phyloP scores from a whole-genome alignment of 2,329 filamentous ascomycete species.

The Diaporthe destruens region DNA sequence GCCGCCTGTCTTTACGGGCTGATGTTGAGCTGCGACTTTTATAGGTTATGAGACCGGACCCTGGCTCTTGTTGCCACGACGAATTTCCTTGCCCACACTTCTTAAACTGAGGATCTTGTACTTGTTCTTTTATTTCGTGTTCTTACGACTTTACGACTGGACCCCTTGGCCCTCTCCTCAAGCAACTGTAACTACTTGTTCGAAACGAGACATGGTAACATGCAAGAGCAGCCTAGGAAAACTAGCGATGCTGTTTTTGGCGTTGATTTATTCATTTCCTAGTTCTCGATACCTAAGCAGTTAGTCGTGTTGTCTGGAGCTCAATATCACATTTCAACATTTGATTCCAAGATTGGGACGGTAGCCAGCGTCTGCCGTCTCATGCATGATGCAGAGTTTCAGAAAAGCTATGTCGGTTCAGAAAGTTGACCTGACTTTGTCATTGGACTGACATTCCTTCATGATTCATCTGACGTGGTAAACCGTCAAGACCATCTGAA shows the following conservation, averaged over 20 bases:
- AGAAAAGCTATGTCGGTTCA: not conserved
- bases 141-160: not conserved
- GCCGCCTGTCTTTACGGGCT: constrained; percentile 44
- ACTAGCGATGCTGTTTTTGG: not conserved
- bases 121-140: not conserved
- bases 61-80: not conserved
- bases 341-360: not conserved
- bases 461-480: not conserved
- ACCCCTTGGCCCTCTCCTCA: not conserved
- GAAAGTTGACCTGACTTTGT: not conserved
- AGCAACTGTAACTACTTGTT: not conserved
- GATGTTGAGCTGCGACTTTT: not conserved
- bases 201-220: not conserved
- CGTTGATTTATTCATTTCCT: not conserved
- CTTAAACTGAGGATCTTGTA: not conserved
- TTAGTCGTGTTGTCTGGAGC: not conserved
- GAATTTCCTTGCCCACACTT: not conserved
- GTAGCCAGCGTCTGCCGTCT: not conserved
- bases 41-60: not conserved
- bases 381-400: not conserved
- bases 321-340: not conserved
- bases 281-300: no score
- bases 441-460: not conserved
- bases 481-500: not conserved
- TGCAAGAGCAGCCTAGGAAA: not conserved